Evolutionary conservation across 768 basidiomycete genomes (phyloP), one percentile per base, ranked within the genome.

Genomic region (Trametes cinnabarina): DNA sequence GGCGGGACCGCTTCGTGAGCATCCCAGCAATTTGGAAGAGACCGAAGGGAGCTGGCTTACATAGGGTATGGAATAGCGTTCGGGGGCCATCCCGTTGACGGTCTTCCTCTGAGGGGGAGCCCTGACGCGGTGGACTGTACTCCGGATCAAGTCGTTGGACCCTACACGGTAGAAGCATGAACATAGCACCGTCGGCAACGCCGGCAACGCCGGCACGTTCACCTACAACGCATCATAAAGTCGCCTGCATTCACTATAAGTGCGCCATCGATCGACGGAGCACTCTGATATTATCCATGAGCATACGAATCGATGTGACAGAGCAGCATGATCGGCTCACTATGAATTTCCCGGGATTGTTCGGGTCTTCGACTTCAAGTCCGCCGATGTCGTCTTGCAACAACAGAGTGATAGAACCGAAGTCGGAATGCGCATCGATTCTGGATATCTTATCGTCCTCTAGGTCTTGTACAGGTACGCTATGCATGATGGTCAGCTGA

Each of bases 51-150:
- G 20, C 19, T 22, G 20, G 42, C 80, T 58, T 58, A 82, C 81
- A 64, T 84, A 86, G 32, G 85, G 84, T 59, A 86, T 85, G 0
- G 84, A 85, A 63, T 83, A 85, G 25, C 85, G 72, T 32, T 77
- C 77, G 1, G 79, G 81, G 1, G 79, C 74, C 69, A 78, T 76
- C 5, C 67, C 71, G 41, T 69, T 69, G n/a, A 52, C 56, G 26
- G 23, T 61, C 20, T 41, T 55, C 37, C 56, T 15, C 12, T 62
- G 61, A 47, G 8, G 68, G 20, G 79, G 81, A 2, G 77, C 75
- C 35, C 77, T 72, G 4, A 85, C 82, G 19, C 82, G 81, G 63
- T 83, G 82, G 9, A 81, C 61, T 0, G 82, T 80, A 65, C 81
- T 83, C 62, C 74, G 72, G 32, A 82, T 77, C 1, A 67, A 73